A percentile compares a stretch with the other conserved stretches of the same genome.
phyloP scores from a whole-genome alignment of 495 filamentous ascomycete genomes.

The Penicillium cosmopolitanum region DNA sequence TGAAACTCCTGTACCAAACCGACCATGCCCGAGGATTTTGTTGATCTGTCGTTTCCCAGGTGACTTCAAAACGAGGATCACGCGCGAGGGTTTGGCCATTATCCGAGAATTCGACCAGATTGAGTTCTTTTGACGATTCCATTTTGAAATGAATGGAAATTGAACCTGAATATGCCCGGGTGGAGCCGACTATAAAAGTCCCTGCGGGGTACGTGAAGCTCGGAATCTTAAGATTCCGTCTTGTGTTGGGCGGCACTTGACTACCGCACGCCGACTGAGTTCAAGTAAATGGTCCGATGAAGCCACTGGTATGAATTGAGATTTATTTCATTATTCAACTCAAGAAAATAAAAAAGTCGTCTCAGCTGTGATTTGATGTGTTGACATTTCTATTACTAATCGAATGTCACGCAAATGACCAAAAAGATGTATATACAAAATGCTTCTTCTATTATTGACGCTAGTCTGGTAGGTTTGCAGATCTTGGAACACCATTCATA shows the following conservation, averaged over 20 bases:
- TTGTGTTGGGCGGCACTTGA: no score
- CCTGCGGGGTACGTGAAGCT: slow-evolving; percentile 14
- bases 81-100: not conserved
- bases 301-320: no score
- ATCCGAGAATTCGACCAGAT: not conserved
- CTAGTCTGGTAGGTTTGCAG: no score
- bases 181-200: slow-evolving; percentile 1
- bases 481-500: no score
- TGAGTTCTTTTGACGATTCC: not conserved
- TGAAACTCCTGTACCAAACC: slow-evolving; percentile 61
- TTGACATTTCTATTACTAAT: no score
- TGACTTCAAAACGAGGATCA: slow-evolving; percentile 66
- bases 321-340: no score
- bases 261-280: not conserved
- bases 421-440: no score
- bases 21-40: slow-evolving; percentile 74
- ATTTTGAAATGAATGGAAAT: not conserved
- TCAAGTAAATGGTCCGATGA: no score
- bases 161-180: not conserved
- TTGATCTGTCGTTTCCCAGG: slow-evolving; percentile 59
- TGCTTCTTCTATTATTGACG: no score
- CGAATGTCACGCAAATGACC: no score
- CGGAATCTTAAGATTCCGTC: slow-evolving; percentile 32
- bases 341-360: no score
- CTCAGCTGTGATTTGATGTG: no score